Conservation (phyloP, 768 basidiomycete genomes). For the Serendipita sp. region DNA sequence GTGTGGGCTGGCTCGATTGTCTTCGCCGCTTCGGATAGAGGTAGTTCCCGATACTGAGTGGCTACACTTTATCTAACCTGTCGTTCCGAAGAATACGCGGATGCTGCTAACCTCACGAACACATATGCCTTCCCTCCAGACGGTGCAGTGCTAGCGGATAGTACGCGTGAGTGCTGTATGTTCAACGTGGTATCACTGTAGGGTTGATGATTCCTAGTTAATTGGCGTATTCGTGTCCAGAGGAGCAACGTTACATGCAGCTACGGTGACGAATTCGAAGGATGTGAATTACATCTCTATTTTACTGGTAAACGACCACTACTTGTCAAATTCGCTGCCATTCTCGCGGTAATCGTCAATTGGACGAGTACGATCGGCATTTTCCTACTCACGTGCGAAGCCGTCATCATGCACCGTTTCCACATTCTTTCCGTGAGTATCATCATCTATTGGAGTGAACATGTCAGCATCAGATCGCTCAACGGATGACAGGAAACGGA, state of each 20-base stretch:
- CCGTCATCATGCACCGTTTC: background rate
- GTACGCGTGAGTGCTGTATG: background rate
- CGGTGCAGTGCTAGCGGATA: background rate
- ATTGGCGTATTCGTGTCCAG: background rate
- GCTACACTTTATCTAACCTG: background rate
- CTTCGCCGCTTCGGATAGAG: background rate
- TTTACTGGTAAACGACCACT: background rate
- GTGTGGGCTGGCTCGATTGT: background rate
- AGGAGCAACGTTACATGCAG: background rate
- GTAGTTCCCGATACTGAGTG: background rate
- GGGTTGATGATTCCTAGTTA: background rate
- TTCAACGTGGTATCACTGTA: background rate
- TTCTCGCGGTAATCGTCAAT: background rate
- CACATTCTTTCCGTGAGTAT: background rate
- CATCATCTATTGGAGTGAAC: background rate
- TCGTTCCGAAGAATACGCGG: background rate
- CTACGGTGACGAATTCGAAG: background rate
- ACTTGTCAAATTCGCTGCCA: slow-evolving; percentile 1
- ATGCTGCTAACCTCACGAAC: background rate
- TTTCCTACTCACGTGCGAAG: background rate
- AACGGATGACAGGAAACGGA: background rate
- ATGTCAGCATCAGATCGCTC: no score
- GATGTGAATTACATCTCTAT: background rate
- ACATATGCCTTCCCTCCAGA: background rate
- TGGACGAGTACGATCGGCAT: background rate